Conservation (phyloP, 202 grass and related monocot genomes). For the Bolboschoenoplectus hybrid region DNA sequence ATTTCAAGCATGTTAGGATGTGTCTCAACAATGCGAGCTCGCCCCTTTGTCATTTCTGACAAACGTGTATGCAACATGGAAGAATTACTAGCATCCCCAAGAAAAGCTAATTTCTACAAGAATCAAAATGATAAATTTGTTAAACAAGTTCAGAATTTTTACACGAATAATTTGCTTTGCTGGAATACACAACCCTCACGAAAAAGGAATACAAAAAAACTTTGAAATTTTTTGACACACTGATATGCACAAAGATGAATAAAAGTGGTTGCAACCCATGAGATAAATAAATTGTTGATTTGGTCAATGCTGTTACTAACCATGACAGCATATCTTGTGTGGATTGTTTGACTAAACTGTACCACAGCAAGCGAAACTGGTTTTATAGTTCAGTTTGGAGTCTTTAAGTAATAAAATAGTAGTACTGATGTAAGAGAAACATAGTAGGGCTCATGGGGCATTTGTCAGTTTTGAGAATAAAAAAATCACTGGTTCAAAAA, state of each 20-base stretch:
- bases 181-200: neutral
- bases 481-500: neutral
- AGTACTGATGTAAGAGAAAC: neutral
- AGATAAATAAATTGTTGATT: neutral
- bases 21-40: slow-evolving; percentile 49
- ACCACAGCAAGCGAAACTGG: neutral
- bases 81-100: slow-evolving; percentile 48
- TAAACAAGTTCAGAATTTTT: slow-evolving; percentile 13
- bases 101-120: slow-evolving; percentile 76
- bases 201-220: neutral
- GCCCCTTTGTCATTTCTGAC: slow-evolving; percentile 49
- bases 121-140: slow-evolving; percentile 36
- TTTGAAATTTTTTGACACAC: neutral
- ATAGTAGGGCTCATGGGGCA: neutral
- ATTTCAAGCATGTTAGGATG: slow-evolving; percentile 61
- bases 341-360: neutral
- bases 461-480: neutral
- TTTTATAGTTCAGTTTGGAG: neutral
- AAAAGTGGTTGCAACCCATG: neutral
- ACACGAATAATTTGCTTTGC: neutral
- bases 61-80: slow-evolving; percentile 49
- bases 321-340: neutral
- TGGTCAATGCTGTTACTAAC: neutral
- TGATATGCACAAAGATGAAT: neutral
- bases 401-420: neutral